Evolutionary conservation across 306 rosid genomes (phyloP), one percentile per base, ranked within the genome.

Genomic region (Fragaria ananassa): DNA sequence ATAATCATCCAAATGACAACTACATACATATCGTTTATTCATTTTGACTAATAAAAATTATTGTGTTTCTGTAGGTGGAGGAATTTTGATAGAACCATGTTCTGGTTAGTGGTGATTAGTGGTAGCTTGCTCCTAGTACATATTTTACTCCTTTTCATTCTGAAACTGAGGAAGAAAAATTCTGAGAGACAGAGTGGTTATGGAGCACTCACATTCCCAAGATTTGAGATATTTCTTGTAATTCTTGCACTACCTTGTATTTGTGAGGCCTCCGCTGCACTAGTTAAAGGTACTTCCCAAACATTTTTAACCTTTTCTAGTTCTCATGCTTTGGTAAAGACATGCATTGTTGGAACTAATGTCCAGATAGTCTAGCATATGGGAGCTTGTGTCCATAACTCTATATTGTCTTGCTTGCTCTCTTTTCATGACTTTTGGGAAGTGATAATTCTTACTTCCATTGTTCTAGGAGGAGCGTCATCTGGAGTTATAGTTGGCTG

Each of bases 161-260:
- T 92, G 67, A 94, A 88, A 87, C 76, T 83, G 51, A 84, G 87
- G 83, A 89, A 86, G 86, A 93, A 81, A 82, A 87, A 53, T 58
- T 84, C 85, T 47, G 89, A 89, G 74, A 88, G 79, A 63, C 83
- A 23, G 76, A 79, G 72, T 63, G 81, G 71, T 27, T 87, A 89
- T 83, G 97, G 96, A 77, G 97, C 95, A 44, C 92, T 94, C 78
- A 76, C 85, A 68, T 89, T 94, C 67, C 93, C 96, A 69, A 89
- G 97, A 90, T 86, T 90, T 78, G 97, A 94, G 86, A 87, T 92
- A 79, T 90, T 92, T 74, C 91, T 92, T 53, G 51, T 89, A 84
- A 77, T 89, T 85, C 85, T 94, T 67, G 89, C 97, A 71, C 86
- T 92, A 9, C 93, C 98, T 81, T 72, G 90, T 72, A 75, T 92